These are phyloP conservation scores for Albugo candida DNA, from an alignment of 352 stramenopile species.

Conservation along the genomic window DNA sequence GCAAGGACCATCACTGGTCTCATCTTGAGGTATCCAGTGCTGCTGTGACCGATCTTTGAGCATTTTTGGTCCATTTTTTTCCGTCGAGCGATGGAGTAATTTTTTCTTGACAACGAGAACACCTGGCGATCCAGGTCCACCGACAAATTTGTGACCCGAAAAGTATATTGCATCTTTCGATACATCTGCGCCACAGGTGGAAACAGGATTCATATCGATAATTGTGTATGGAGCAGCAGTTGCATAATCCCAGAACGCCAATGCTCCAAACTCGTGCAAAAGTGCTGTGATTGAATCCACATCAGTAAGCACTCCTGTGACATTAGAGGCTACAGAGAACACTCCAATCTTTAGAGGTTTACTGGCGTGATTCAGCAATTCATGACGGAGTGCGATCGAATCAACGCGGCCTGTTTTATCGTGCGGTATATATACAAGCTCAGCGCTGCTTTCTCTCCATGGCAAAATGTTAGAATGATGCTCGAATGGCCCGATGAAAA, in stretches of 20 bases:
- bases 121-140: slow-evolving; percentile 80
- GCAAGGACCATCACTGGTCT: slow-evolving; percentile 92
- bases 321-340: slow-evolving; percentile 88
- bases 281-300: slow-evolving; percentile 76
- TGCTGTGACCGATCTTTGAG: slow-evolving; percentile 61
- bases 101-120: slow-evolving; percentile 92
- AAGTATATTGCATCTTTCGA: slow-evolving; percentile 92
- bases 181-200: slow-evolving; percentile 6
- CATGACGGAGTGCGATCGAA: slow-evolving; percentile 23
- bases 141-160: slow-evolving; percentile 92
- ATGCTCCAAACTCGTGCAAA: slow-evolving; percentile 80
- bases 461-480: slow-evolving; percentile 96
- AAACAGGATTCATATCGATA: slow-evolving; percentile 91
- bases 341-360: slow-evolving; percentile 65
- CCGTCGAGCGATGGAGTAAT: slow-evolving; percentile 31
- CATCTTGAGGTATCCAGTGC: slow-evolving; percentile 80
- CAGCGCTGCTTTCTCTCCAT: slow-evolving; percentile 84
- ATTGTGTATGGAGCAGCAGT: slow-evolving; percentile 83
- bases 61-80: slow-evolving; percentile 65
- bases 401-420: slow-evolving; percentile 30
- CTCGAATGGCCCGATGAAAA: slow-evolving; percentile 88
- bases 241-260: slow-evolving; percentile 93
- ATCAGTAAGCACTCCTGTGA: slow-evolving; percentile 89
- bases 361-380: slow-evolving; percentile 26
- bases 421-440: slow-evolving; percentile 66